Evolutionary conservation across 2,329 filamentous ascomycete genomes (phyloP), one percentile per base, ranked within the genome.

Genomic region (Niveomyces coronatus): DNA sequence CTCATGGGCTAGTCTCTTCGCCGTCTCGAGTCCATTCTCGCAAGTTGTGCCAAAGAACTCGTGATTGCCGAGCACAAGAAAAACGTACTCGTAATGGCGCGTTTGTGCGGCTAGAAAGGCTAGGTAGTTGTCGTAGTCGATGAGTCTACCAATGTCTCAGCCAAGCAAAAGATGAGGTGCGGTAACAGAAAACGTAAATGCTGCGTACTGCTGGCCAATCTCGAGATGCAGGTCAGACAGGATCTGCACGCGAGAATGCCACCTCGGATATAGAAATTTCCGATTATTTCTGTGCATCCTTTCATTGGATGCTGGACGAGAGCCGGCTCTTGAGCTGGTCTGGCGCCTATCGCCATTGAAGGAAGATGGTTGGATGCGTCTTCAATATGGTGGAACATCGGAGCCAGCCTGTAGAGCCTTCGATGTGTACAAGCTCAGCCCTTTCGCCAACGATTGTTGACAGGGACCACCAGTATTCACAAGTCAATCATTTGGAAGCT

Each of bases 11-110:
- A 68, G 49, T 3, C 43, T 44, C 19, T 45, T 36, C 2, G 63
- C 63, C 9, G 44, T 44, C 4, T 46, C 45, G 6, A 68, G 40
- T 1, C 53, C 56, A 3, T 49, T 43, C 2, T 51, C 47, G 30
- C 57, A 52, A 15, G 48, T 53, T 4, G 58, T 46, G 13, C 56
- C 56, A 46, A 63, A 66, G 48, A 72, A 73, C 48, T 74, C 70
- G 47, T 74, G 69, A 48, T 74, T 74, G 0, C 69, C 70, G 2
- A 73, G 58, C 0, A 73, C 58, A 1, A 71, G 50, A 37, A 71
- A 63, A 2, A 73, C 61, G 4, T 52, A 54, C 6, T 63, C 50
- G 45, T 63, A 73, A 3, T 56, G 54, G 15, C 50, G 45, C 13
- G 57, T 58, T 39, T 68, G 67, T 3, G 45, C 45, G 9, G 50